phyloP scores from a whole-genome alignment of 192 early-diverging fungal species.

The Coemansia sp. region DNA sequence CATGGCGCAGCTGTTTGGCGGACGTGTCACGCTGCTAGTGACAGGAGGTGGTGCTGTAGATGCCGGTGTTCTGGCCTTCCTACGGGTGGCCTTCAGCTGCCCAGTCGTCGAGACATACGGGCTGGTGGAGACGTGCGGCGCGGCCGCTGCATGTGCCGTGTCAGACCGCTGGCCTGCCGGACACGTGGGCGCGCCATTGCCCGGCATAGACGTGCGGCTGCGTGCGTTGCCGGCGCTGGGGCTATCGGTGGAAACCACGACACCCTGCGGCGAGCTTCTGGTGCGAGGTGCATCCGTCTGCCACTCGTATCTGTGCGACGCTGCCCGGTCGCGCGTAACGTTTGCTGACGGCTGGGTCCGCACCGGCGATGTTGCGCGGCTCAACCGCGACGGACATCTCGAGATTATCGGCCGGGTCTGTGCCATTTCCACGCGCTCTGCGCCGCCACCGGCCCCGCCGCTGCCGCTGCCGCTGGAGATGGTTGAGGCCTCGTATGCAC shows the following conservation, averaged over 20 bases:
- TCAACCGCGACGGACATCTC: conserved; percentile 66
- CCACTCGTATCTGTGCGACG: conserved; percentile 36
- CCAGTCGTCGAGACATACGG: conserved; percentile 58
- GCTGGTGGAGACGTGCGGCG: conserved; percentile 15
- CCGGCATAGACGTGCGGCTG: conserved; percentile 78
- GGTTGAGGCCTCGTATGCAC: conserved; percentile 65
- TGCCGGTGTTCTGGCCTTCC: conserved; percentile 59
- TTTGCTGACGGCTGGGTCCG: conserved; percentile 62
- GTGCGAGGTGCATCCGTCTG: conserved; percentile 72
- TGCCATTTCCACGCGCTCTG: conserved; percentile 73
- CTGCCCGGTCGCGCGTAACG: too few relatives aligned
- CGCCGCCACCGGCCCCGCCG: conserved; percentile 78
- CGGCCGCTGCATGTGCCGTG: conserved; percentile 45
- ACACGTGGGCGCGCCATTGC: conserved; percentile 68
- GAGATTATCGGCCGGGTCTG: conserved; percentile 74
- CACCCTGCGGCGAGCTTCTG: conserved; percentile 88
- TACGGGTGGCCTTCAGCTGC: conserved; percentile 61
- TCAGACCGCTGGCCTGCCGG: conserved; percentile 16
- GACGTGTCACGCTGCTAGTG: conserved; percentile 52
- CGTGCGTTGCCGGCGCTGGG: conserved; percentile 85
- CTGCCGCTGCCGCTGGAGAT: conserved; percentile 61
- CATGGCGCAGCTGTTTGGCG: conserved; percentile 73
- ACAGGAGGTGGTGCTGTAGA: conserved; percentile 66
- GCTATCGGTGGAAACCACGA: conserved; percentile 71
- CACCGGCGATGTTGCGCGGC: conserved; percentile 83